These are phyloP conservation scores for Penicillium janthinellum DNA, from an alignment of 2,329 filamentous ascomycete species.

Conservation along the genomic window DNA sequence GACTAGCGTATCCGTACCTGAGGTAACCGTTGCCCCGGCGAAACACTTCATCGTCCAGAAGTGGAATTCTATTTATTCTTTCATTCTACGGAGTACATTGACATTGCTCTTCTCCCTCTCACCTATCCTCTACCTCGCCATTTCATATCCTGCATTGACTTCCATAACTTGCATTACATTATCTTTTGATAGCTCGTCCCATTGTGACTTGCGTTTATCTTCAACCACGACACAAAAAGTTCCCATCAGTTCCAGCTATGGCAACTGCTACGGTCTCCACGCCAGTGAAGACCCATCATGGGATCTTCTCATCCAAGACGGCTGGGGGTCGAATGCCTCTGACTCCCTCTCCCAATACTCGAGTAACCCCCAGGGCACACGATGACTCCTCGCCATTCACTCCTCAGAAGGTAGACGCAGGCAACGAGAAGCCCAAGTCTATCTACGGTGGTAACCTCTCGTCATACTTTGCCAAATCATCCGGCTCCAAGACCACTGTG, in stretches of 20 bases:
- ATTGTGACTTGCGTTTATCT: conserved; percentile 25
- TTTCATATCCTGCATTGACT: conserved; percentile 27
- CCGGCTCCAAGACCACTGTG: conserved; percentile 5
- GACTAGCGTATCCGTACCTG: conserved; percentile 36
- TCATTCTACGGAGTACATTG: conserved; percentile 20
- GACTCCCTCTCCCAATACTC: conserved; percentile 75
- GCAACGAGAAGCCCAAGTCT: conserved; percentile 63
- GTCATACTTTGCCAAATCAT: conserved; percentile 66
- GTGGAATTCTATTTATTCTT: conserved; percentile 43
- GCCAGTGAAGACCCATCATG: conserved; percentile 91
- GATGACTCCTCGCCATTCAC: conserved; percentile 72
- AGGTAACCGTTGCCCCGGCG: conserved; percentile 47
- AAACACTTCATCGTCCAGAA: conserved; percentile 26
- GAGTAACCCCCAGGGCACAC: conserved; percentile 52
- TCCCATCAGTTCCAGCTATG: conserved; percentile 57
- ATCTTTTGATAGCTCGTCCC: conserved; percentile 20
- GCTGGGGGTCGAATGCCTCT: conserved; percentile 93
- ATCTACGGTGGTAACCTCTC: conserved; percentile 79
- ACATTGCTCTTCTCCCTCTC: conserved; percentile 25
- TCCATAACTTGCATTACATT: conserved; percentile 22
- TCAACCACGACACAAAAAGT: neutral
- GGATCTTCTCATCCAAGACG: conserved; percentile 87
- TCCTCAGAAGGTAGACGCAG: conserved; percentile 59
- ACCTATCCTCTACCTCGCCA: neutral
- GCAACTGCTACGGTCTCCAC: conserved; percentile 82